A percentile compares a stretch with the other conserved stretches of the same genome.
Conservation (phyloP, 768 basidiomycete genomes). For the Rhodotorula kratochvilovae region DNA sequence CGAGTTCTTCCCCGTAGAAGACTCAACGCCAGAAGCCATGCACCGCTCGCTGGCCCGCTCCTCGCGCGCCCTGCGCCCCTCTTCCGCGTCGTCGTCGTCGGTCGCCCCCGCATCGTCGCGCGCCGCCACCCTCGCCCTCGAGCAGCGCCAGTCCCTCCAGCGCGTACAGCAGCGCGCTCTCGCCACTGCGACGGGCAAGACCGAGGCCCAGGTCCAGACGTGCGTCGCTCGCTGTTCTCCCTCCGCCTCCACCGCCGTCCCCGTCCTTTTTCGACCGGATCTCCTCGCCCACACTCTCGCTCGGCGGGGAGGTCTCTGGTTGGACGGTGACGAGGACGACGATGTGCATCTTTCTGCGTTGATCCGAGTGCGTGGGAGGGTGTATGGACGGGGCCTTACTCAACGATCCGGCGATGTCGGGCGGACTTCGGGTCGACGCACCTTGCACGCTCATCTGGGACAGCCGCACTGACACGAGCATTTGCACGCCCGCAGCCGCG, state of each 20-base stretch:
- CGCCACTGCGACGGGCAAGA: conserved; percentile 17
- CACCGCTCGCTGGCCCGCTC: conserved; percentile 30
- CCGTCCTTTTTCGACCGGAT: not conserved
- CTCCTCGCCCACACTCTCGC: not conserved
- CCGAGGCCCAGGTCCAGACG: conserved; percentile 26
- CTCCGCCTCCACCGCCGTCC: not conserved
- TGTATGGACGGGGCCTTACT: too few species aligned
- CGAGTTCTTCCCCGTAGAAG: not conserved
- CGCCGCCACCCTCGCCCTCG: not conserved
- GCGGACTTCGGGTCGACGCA: too few species aligned
- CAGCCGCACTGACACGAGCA: not conserved
- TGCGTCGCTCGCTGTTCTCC: conserved; percentile 3
- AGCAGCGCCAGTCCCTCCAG: not conserved
- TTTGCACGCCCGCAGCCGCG: conserved; percentile 4
- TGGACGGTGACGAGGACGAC: too few species aligned
- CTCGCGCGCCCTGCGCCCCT: conserved; percentile 12
- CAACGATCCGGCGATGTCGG: too few species aligned
- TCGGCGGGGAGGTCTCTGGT: not conserved
- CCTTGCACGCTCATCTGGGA: not conserved
- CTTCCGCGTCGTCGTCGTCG: not conserved
- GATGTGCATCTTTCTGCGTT: too few species aligned
- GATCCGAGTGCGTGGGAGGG: too few species aligned
- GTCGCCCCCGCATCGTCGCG: conserved; percentile 6
- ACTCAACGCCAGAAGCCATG: conserved; percentile 9
- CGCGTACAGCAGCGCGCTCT: conserved; percentile 4